Evolutionary conservation across 345 rosid genomes (phyloP).

Genomic region (Turnera subulata): DNA sequence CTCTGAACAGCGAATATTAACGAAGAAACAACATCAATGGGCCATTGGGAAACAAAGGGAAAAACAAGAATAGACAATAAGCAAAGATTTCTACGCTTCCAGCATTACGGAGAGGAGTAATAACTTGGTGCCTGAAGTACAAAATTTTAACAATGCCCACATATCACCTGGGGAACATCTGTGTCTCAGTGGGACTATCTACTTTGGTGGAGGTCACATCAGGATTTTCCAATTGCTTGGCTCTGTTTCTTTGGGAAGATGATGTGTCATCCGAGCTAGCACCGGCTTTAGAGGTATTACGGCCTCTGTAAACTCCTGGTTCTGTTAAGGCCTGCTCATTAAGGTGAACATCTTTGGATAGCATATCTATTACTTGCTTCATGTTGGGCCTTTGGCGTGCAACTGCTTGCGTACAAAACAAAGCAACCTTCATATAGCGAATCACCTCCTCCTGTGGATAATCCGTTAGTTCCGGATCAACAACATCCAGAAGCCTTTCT

Average conservation of each 20-base stretch:
- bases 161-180: constrained; percentile 64
- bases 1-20: too few species aligned
- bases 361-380: constrained; percentile 89
- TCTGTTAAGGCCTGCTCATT: constrained; percentile 56
- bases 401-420: constrained; percentile 79
- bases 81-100: neutral
- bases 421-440: constrained; percentile 68
- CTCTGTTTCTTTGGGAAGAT: constrained; percentile 45
- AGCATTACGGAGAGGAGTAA: neutral
- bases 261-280: constrained; percentile 39
- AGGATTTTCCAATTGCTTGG: constrained; percentile 33
- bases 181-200: constrained; percentile 27
- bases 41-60: too few species aligned
- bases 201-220: constrained; percentile 23
- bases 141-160: neutral
- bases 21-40: too few species aligned
- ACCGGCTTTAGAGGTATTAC: constrained; percentile 16
- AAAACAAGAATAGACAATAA: neutral
- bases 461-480: constrained; percentile 57
- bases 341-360: constrained; percentile 58
- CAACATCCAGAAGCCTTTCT: constrained; percentile 58
- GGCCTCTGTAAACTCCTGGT: constrained; percentile 58
- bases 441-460: constrained; percentile 58
- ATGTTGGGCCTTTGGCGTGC: constrained; percentile 68
- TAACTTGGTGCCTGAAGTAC: neutral